These are phyloP conservation scores for Corylus avellana DNA, from an alignment of 306 rosid genomes.

Conservation along the genomic window DNA sequence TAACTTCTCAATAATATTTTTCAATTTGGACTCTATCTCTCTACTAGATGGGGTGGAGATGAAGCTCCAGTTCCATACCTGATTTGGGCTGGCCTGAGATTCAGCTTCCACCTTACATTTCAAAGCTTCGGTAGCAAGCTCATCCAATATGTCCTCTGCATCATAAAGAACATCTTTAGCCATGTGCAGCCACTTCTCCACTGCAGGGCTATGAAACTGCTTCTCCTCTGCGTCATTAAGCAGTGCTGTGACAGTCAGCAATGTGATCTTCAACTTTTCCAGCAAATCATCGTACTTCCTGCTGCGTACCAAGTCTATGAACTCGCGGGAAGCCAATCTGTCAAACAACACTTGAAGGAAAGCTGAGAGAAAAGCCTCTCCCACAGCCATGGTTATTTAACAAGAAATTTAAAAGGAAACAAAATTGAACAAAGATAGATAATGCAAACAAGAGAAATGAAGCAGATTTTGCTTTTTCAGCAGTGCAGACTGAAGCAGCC, in stretches of 20 bases:
- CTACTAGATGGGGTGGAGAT: constrained; percentile 37
- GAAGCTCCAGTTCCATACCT: constrained; percentile 43
- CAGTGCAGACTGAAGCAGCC: neutral
- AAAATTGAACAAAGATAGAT: neutral
- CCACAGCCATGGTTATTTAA: constrained; percentile 23
- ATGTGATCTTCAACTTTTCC: constrained; percentile 28
- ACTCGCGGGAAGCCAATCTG: constrained; percentile 37
- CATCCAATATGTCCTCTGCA: constrained; percentile 39
- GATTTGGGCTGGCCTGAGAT: constrained; percentile 6
- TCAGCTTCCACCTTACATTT: constrained; percentile 23
- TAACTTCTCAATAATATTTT: constrained; percentile 36
- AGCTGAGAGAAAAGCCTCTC: constrained; percentile 41
- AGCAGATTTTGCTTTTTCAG: neutral
- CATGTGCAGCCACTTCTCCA: constrained; percentile 38
- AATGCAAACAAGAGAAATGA: neutral
- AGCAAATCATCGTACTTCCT: constrained; percentile 27
- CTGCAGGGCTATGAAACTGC: constrained; percentile 30
- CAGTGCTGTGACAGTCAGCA: constrained; percentile 30
- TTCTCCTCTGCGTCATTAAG: constrained; percentile 39
- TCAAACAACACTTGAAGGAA: constrained; percentile 38
- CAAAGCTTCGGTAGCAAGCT: constrained; percentile 28
- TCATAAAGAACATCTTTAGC: constrained; percentile 32
- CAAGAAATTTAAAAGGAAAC: neutral
- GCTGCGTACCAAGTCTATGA: constrained; percentile 16
- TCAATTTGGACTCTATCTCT: constrained; percentile 34